phyloP scores from a whole-genome alignment of 345 rosid genomes.

The Brassica nigra region DNA sequence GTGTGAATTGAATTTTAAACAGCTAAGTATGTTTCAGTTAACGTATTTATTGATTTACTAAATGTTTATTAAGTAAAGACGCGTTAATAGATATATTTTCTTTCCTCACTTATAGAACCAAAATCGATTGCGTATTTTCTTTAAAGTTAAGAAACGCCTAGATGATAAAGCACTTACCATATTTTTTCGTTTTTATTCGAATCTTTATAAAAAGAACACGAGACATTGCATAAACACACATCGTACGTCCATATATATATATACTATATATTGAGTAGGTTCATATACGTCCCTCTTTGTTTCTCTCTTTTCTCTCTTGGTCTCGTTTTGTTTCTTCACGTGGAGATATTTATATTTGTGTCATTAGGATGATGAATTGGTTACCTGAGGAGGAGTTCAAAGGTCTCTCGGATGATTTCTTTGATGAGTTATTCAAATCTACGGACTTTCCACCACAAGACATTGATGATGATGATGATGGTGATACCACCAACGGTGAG shows the following conservation, averaged over 20 bases:
- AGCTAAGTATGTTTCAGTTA: neutral
- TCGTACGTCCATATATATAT: neutral
- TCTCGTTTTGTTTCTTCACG: neutral
- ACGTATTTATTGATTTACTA: constrained; percentile 12
- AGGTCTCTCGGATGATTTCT: constrained; percentile 59
- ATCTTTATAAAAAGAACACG: neutral
- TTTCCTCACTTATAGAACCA: neutral
- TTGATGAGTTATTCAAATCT: constrained; percentile 53
- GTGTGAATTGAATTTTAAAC: neutral
- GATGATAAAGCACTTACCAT: constrained; percentile 21
- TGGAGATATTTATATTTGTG: neutral
- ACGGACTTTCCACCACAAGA: constrained; percentile 65
- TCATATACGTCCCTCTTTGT: neutral
- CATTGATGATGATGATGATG: neutral
- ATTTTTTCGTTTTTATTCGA: neutral
- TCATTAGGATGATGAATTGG: constrained; percentile 44
- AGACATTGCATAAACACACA: neutral
- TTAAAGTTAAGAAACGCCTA: constrained; percentile 39
- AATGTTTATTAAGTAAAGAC: constrained; percentile 15
- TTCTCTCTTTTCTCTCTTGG: neutral
- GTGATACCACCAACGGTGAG: constrained; percentile 25
- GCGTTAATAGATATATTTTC: constrained; percentile 25
- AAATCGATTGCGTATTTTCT: constrained; percentile 32
- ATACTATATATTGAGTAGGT: neutral
- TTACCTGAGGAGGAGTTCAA: constrained; percentile 53